Evolutionary conservation across 75 land plant species (phyloP), one percentile per base, ranked within the genome.

Genomic region (Selaginella moellendorffii): DNA sequence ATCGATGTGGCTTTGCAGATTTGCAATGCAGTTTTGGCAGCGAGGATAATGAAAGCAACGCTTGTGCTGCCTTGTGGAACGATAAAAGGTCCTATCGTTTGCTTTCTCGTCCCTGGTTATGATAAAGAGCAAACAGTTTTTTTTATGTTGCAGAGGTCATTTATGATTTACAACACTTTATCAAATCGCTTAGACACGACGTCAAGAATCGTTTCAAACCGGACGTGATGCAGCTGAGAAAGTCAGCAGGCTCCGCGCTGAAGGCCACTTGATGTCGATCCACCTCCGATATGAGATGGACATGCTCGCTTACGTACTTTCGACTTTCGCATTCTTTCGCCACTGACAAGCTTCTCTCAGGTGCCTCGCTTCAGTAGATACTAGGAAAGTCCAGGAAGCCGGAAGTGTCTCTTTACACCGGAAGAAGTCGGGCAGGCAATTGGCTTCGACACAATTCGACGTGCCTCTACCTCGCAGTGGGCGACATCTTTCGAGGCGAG

Each of bases 21-120:
- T n/a, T 92, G 97, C 58, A 92, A 92, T 83, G 97, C 97, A 20
- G 97, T 92, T 92, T 63, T 92, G 72, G 96, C 96, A 63, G 97
- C 97, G 24, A 65, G 97, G 54, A 85, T 92, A 26, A 83, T 92
- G 96, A 92, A 92, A 75, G 96, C 97, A 19, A 88, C 96, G 18
- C 84, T 92, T 26, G 85, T 92, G 31, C 69, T 92, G 67, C 97
- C 97, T 65, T 89, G 81, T 54, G 72, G 88, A 67, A 96, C 88
- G 75, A 83, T 96, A 10, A 92, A 92, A 70, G 88, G 90, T 64
- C 88, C 81, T 61, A 89, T 64, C 88, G 81, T 56, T 92, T 95
- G 97, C 82, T n/a, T n/a, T n/a, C n/a, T n/a, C n/a, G n/a, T n/a
- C n/a, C n/a, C n/a, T n/a, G n/a, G n/a, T n/a, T n/a, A 77, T 71